Conservation (phyloP, 345 rosid genomes). For the Melaleuca quinquenervia region DNA sequence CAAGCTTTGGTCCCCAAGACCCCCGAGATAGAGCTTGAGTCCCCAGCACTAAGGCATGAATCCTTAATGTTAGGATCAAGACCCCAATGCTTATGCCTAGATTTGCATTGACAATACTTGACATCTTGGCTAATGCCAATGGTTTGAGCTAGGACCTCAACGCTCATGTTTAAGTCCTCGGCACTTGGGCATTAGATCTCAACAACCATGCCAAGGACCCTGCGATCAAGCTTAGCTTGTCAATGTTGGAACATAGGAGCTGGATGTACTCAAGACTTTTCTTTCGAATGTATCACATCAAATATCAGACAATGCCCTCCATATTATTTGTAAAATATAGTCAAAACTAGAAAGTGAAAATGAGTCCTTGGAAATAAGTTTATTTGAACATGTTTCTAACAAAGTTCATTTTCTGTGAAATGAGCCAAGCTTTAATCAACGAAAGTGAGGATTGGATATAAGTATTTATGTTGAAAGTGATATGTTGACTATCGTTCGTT, state of each 20-base stretch:
- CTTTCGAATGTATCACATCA: background rate
- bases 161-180: background rate
- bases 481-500: background rate
- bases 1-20: background rate
- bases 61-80: background rate
- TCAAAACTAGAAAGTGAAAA: background rate
- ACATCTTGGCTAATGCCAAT: background rate
- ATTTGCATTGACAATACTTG: rapidly evolving
- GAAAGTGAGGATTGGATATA: background rate
- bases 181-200: background rate
- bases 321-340: background rate
- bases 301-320: background rate
- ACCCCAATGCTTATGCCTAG: rapidly evolving
- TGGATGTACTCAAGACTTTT: background rate
- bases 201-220: background rate
- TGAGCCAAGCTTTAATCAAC: background rate
- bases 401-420: background rate
- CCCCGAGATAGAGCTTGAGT: background rate
- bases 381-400: background rate
- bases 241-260: background rate
- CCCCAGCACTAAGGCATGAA: background rate
- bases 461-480: background rate
- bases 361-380: background rate
- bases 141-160: background rate
- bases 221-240: too few relatives aligned